A percentile compares a stretch with the other conserved stretches of the same genome.
Conservation (phyloP, 2,329 filamentous ascomycete species). For the Helicocarpus griseus region DNA sequence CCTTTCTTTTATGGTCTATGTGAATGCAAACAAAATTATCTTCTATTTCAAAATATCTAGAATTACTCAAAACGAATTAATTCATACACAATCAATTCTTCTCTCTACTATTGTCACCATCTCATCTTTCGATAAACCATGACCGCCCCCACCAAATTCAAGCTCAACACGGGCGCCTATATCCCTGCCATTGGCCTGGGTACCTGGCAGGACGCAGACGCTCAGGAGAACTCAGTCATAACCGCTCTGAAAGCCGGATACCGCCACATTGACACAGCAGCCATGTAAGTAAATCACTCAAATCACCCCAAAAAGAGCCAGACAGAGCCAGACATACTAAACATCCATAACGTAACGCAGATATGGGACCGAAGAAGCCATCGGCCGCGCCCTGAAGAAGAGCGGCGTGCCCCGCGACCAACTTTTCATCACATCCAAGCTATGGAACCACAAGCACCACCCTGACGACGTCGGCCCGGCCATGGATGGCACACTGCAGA, state of each 20-base stretch:
- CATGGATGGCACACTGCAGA: slow-evolving; percentile 51
- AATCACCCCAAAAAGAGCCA: no score
- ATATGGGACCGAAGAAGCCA: slow-evolving; percentile 57
- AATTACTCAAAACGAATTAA: no score
- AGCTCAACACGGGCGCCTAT: slow-evolving; percentile 39
- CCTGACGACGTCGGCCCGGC: slow-evolving; percentile 54
- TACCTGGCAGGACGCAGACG: slow-evolving; percentile 45
- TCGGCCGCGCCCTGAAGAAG: slow-evolving; percentile 54
- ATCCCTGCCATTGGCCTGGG: slow-evolving; percentile 44
- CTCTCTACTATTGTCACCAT: background rate
- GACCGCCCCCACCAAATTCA: slow-evolving; percentile 25
- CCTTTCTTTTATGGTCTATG: no score
- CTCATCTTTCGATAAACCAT: slow-evolving; percentile 2
- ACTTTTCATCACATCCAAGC: slow-evolving; percentile 58
- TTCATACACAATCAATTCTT: background rate
- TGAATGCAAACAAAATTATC: no score
- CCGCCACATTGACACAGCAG: slow-evolving; percentile 45
- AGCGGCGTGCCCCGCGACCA: slow-evolving; percentile 54
- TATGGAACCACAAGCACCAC: slow-evolving; percentile 57
- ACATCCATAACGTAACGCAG: slow-evolving; percentile 13
- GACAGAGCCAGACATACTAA: background rate
- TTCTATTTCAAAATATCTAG: no score
- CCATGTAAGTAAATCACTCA: no score
- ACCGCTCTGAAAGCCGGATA: slow-evolving; percentile 44
- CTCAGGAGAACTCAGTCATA: slow-evolving; percentile 37